A percentile compares a stretch with the other conserved stretches of the same genome.
Evolutionary conservation across 768 basidiomycete genomes (phyloP).

Genomic region (Sistotremastrum suecicum): DNA sequence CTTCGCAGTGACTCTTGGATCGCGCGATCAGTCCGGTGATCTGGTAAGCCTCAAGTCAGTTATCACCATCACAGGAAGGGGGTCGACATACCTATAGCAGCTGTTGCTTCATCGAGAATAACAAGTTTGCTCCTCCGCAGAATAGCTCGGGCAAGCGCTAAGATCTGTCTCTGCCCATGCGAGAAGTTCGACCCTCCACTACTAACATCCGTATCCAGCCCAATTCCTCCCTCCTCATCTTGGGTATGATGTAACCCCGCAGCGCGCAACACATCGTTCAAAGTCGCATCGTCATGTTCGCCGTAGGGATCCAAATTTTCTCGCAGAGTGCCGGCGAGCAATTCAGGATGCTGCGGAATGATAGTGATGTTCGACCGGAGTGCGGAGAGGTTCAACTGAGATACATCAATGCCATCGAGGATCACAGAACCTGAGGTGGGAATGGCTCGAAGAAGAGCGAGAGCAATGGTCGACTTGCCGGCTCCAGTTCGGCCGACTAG

Average conservation of each 20-base stretch:
- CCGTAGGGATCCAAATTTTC: constrained; percentile 26
- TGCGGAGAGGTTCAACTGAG: constrained; percentile 31
- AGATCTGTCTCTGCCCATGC: constrained; percentile 27
- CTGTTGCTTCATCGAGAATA: constrained; percentile 28
- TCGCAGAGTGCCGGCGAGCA: constrained; percentile 18
- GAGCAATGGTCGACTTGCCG: constrained; percentile 16
- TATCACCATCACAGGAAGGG: constrained; percentile 7
- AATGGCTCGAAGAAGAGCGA: constrained; percentile 44
- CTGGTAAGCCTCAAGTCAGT: constrained; percentile 9
- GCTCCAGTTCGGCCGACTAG: constrained; percentile 30
- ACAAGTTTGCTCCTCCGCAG: constrained; percentile 6
- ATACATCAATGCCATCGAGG: constrained; percentile 38
- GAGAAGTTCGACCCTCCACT: constrained; percentile 9
- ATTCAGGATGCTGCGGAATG: constrained; percentile 21
- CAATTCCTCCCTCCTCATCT: constrained; percentile 6
- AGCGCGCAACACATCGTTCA: constrained; percentile 16
- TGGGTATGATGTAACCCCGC: constrained; percentile 11
- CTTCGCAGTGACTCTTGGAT: constrained; percentile 30
- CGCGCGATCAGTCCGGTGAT: constrained; percentile 34
- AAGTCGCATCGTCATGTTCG: constrained; percentile 22
- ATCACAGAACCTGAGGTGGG: constrained; percentile 40
- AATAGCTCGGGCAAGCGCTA: constrained; percentile 24
- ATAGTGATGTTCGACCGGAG: constrained; percentile 33
- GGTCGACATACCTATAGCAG: constrained; percentile 8
- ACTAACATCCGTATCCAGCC: constrained; percentile 11